These are phyloP conservation scores for Aureobasidium musti DNA, from an alignment of 2,329 filamentous ascomycete species.

Conservation along the genomic window DNA sequence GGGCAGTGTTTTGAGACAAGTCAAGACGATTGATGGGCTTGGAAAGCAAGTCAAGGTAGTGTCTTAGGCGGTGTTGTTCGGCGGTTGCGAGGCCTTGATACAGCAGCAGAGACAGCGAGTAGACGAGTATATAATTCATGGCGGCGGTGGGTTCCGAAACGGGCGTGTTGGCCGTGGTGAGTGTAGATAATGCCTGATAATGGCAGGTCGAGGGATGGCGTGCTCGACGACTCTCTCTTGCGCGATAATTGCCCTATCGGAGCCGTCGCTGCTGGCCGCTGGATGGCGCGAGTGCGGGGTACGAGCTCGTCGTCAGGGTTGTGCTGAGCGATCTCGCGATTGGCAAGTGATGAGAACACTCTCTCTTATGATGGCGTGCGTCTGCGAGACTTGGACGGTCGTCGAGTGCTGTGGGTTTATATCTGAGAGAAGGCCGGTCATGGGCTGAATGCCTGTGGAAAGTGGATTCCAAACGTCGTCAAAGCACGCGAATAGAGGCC, in stretches of 20 bases:
- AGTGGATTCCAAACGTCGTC: conserved; percentile 11
- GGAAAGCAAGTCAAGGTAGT: conserved; percentile 30
- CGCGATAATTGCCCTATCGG: conserved; percentile 26
- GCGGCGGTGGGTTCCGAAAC: neutral
- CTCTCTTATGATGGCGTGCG: neutral
- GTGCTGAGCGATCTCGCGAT: conserved; percentile 8
- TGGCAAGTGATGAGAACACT: neutral
- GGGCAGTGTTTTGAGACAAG: conserved; percentile 17
- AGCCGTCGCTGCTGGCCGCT: neutral
- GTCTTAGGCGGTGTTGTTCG: conserved; percentile 30
- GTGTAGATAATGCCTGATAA: conserved; percentile 1
- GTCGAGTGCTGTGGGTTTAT: neutral
- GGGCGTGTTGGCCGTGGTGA: neutral
- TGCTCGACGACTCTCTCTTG: conserved; percentile 23
- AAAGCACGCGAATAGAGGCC: conserved; percentile 18
- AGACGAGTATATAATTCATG: conserved; percentile 34
- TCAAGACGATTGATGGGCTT: conserved; percentile 31
- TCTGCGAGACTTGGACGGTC: neutral
- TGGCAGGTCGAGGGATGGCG: conserved; percentile 19
- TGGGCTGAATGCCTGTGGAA: neutral
- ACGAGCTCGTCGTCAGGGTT: conserved; percentile 9
- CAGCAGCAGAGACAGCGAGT: conserved; percentile 34
- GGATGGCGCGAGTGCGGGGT: conserved; percentile 26
- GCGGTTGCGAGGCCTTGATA: conserved; percentile 32
- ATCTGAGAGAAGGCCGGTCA: no score